Conservation (phyloP, 129 eudicot species). For the Apium graveolens region DNA sequence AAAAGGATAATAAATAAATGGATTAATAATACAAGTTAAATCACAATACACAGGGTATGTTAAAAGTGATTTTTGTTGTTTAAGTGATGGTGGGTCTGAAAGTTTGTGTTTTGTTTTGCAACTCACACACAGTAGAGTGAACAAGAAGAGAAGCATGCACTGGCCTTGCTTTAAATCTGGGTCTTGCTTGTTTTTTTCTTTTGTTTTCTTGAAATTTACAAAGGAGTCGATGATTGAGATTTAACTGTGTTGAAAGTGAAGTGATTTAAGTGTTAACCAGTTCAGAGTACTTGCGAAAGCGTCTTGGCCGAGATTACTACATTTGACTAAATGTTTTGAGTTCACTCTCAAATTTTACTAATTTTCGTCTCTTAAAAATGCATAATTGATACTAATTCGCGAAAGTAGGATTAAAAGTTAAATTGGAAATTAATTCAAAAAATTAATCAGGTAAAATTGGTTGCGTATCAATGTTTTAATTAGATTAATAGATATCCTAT, state of each 20-base stretch:
- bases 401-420: too few species aligned
- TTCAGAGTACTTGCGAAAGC: background rate
- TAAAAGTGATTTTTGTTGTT: background rate
- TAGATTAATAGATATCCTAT: too few species aligned
- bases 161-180: background rate
- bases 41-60: slow-evolving; percentile 6
- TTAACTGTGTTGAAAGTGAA: background rate
- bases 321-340: too few species aligned
- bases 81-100: slow-evolving; percentile 4
- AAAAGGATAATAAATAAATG: slow-evolving; percentile 11
- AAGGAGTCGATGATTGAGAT: background rate
- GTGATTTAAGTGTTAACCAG: background rate
- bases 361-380: too few species aligned
- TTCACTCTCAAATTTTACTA: background rate
- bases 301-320: background rate
- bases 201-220: slow-evolving; percentile 1
- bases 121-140: slow-evolving; percentile 1
- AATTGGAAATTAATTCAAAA: too few species aligned
- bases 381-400: too few species aligned
- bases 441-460: too few species aligned
- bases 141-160: slow-evolving; percentile 6
- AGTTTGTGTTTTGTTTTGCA: background rate
- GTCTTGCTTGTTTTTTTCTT: slow-evolving; percentile 1
- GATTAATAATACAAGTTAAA: background rate
- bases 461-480: too few species aligned